These are phyloP conservation scores for Eremochloa ophiuroides DNA, from an alignment of 176 grass and related monocot genomes.

Conservation along the genomic window DNA sequence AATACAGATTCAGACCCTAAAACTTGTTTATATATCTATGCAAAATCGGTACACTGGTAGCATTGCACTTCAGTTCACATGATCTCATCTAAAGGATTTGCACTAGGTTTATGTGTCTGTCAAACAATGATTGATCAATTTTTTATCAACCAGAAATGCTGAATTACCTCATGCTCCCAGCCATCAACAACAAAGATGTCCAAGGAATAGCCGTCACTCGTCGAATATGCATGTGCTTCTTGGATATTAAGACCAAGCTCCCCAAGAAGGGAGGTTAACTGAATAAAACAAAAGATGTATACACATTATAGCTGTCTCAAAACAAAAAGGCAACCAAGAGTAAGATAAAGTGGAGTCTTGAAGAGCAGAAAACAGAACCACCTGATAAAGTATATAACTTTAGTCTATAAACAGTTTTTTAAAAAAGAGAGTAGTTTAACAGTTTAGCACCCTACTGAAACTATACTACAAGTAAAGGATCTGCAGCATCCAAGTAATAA, in stretches of 20 bases:
- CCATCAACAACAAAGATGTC: slow-evolving; percentile 81
- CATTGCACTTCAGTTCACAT: not conserved
- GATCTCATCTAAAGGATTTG: not conserved
- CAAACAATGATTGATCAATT: not conserved
- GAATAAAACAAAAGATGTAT: not conserved
- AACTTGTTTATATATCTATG: not conserved
- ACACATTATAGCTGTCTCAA: not conserved
- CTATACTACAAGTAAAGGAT: not conserved
- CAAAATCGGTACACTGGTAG: not conserved
- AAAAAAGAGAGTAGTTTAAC: not conserved
- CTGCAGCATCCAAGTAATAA: not conserved
- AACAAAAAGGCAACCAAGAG: slow-evolving; percentile 2
- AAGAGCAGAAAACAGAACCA: not conserved
- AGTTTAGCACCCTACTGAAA: not conserved
- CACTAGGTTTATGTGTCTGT: not conserved
- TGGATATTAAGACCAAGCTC: slow-evolving; percentile 74
- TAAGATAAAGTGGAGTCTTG: not conserved
- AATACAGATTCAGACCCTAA: not conserved
- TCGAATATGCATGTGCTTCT: slow-evolving; percentile 79
- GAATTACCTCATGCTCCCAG: slow-evolving; percentile 55
- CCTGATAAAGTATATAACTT: not conserved
- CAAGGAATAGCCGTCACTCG: slow-evolving; percentile 66
- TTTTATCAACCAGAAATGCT: not conserved
- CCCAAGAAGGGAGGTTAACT: slow-evolving; percentile 66
- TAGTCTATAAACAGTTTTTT: not conserved